phyloP scores from a whole-genome alignment of 78 protist species.

The Dictyostelium firmibasis region DNA sequence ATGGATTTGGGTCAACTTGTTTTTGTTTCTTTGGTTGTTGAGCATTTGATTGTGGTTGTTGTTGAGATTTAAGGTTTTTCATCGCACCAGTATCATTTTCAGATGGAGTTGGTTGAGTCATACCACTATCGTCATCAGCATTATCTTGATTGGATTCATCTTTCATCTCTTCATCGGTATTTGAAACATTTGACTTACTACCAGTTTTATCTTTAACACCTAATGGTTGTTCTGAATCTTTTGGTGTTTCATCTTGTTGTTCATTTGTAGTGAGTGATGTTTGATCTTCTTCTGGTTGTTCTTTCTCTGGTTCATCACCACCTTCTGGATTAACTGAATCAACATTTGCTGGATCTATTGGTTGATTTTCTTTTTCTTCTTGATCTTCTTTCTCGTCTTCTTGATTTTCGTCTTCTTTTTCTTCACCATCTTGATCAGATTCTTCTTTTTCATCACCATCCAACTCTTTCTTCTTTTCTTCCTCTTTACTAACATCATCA shows the following conservation, averaged over 20 bases:
- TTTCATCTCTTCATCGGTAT: slow-evolving; percentile 58
- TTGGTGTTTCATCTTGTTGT: slow-evolving; percentile 42
- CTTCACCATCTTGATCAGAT: slow-evolving; percentile 29
- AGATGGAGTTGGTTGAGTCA: slow-evolving; percentile 38
- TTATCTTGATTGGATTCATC: slow-evolving; percentile 63
- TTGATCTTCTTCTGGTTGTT: slow-evolving; percentile 34
- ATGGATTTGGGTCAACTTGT: slow-evolving; percentile 77
- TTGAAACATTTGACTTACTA: slow-evolving; percentile 41
- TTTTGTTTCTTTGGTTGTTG: slow-evolving; percentile 16
- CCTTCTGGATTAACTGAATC: slow-evolving; percentile 33
- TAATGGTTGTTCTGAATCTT: slow-evolving; percentile 68
- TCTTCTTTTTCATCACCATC: slow-evolving; percentile 38
- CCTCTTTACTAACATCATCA: slow-evolving; percentile 4
- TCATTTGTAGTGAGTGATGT: slow-evolving; percentile 56
- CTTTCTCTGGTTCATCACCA: slow-evolving; percentile 22
- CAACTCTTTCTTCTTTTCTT: slow-evolving; percentile 28
- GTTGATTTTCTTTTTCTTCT: slow-evolving; percentile 23
- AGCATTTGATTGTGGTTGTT: not conserved
- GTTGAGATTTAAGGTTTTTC: slow-evolving; percentile 28
- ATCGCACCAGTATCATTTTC: slow-evolving; percentile 36
- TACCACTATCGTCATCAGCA: slow-evolving; percentile 75
- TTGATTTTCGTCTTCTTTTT: slow-evolving; percentile 34
- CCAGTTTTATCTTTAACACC: slow-evolving; percentile 75
- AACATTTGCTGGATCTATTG: slow-evolving; percentile 9
- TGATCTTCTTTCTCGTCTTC: slow-evolving; percentile 72